Percentiles rank a stretch among this genome's conserved stretches.
Conservation (phyloP, 768 basidiomycete genomes). For the Boletellus emodensis region DNA sequence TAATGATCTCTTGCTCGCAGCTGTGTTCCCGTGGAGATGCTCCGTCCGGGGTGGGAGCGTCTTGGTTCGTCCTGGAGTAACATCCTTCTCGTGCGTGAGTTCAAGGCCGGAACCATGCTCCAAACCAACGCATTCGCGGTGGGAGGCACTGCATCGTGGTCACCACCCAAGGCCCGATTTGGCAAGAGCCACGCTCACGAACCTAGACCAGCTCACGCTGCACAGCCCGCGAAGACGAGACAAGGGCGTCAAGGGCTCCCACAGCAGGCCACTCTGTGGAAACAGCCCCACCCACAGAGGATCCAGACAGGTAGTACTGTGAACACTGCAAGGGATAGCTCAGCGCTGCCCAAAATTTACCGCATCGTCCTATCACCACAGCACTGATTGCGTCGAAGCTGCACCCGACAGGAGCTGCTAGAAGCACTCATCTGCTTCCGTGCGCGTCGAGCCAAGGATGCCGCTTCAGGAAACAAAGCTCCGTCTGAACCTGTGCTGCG, state of each 20-base stretch:
- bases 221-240: slow-evolving; percentile 65
- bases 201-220: slow-evolving; percentile 63
- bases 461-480: slow-evolving; percentile 10
- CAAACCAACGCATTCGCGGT: slow-evolving; percentile 68
- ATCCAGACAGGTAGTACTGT: neutral
- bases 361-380: slow-evolving; percentile 10
- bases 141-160: slow-evolving; percentile 33
- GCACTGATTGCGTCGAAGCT: slow-evolving; percentile 2
- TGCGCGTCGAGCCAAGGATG: slow-evolving; percentile 9
- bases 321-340: slow-evolving; percentile 1
- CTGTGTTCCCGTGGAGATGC: slow-evolving; percentile 74
- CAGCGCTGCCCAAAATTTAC: slow-evolving; percentile 1
- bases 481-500: slow-evolving; percentile 14
- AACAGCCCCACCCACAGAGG: neutral
- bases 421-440: slow-evolving; percentile 20
- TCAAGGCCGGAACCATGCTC: slow-evolving; percentile 79
- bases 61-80: slow-evolving; percentile 31
- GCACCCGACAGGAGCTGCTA: slow-evolving; percentile 19
- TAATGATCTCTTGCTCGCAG: slow-evolving; percentile 68
- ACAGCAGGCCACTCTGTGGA: neutral
- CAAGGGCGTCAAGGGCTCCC: slow-evolving; percentile 2
- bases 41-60: slow-evolving; percentile 46
- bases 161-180: slow-evolving; percentile 12
- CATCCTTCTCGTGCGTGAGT: slow-evolving; percentile 44
- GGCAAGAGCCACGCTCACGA: slow-evolving; percentile 14